phyloP scores from a whole-genome alignment of 305 asterid genomes.

The Petunia hybrid region DNA sequence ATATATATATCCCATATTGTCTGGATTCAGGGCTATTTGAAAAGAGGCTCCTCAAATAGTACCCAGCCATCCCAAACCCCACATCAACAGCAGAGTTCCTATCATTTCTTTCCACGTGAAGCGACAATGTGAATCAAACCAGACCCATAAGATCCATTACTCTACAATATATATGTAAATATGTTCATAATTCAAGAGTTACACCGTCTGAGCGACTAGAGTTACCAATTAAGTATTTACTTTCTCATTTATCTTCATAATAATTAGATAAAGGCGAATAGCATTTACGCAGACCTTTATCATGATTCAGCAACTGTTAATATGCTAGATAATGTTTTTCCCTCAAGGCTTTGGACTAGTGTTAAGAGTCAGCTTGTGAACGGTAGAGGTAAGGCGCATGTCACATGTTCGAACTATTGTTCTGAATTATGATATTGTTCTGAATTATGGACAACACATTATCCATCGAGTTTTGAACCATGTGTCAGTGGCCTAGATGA shows the following conservation, averaged over 20 bases:
- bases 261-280: not conserved
- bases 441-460: no score
- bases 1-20: not conserved
- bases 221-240: not conserved
- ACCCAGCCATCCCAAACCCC: not conserved
- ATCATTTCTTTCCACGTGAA: slow-evolving; percentile 18
- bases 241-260: not conserved
- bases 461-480: no score
- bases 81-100: slow-evolving; percentile 8
- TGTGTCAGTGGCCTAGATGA: no score
- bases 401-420: no score
- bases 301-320: not conserved
- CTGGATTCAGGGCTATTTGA: not conserved
- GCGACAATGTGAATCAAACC: not conserved
- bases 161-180: not conserved
- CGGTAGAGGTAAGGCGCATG: no score
- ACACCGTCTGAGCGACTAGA: not conserved
- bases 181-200: not conserved
- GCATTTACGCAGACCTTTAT: not conserved
- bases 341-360: no score
- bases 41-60: not conserved
- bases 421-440: no score
- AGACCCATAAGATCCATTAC: not conserved
- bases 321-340: not conserved
- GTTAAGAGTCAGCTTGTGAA: no score